Evolutionary conservation across 2,329 filamentous ascomycete genomes (phyloP).

Genomic region (Cladorrhinum sp.): DNA sequence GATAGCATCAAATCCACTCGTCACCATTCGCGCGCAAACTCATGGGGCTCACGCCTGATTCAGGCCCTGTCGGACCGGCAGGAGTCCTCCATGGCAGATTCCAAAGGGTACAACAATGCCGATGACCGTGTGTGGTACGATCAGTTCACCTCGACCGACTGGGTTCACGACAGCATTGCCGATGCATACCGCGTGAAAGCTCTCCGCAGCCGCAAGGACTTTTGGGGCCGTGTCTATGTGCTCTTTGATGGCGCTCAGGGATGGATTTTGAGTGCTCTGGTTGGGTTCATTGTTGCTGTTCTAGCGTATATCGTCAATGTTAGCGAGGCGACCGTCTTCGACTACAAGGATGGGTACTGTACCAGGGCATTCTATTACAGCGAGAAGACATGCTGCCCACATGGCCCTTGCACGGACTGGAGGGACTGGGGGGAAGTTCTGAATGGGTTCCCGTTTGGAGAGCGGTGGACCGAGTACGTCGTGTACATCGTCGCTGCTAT

Average conservation of each 20-base stretch:
- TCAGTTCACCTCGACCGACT: conserved; percentile 95
- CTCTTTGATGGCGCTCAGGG: conserved; percentile 86
- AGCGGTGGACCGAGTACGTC: conserved; percentile 69
- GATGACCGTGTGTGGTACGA: conserved; percentile 98
- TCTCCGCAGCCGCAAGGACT: conserved; percentile 75
- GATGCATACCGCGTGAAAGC: conserved; percentile 87
- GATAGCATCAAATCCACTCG: conserved; percentile 40
- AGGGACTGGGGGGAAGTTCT: conserved; percentile 53
- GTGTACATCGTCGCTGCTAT: conserved; percentile 74
- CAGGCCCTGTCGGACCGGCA: conserved; percentile 59
- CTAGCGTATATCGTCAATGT: conserved; percentile 89
- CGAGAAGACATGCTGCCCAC: conserved; percentile 63
- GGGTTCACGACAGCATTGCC: conserved; percentile 96
- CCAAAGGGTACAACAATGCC: conserved; percentile 63
- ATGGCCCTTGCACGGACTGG: conserved; percentile 55
- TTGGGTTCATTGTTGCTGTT: conserved; percentile 79
- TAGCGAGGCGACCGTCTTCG: conserved; percentile 80
- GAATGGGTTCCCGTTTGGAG: conserved; percentile 43
- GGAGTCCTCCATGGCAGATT: conserved; percentile 56
- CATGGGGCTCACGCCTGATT: conserved; percentile 59
- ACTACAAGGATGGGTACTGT: conserved; percentile 90
- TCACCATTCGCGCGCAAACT: conserved; percentile 57
- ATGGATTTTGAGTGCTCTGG: conserved; percentile 89
- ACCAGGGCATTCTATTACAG: conserved; percentile 66
- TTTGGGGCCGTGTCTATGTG: conserved; percentile 73